Evolutionary conservation across 345 rosid species (phyloP).

Genomic region (Iberis pinnata): DNA sequence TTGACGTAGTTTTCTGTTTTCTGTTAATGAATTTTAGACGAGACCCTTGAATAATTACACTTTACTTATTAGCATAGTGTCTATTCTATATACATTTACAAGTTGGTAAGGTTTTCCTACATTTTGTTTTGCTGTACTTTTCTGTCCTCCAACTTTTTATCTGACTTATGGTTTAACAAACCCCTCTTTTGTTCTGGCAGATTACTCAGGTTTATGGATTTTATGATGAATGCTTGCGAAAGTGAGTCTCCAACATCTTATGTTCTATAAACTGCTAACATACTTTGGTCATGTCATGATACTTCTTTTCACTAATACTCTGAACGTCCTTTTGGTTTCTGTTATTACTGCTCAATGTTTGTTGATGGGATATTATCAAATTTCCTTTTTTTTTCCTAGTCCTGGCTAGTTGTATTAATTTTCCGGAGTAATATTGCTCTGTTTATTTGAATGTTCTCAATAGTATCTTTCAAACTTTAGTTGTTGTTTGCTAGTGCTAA

Average conservation of each 20-base stretch:
- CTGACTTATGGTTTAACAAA: constrained; percentile 28
- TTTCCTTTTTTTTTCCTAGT: not conserved
- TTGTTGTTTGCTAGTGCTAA: not conserved
- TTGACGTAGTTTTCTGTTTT: not conserved
- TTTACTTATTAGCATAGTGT: not conserved
- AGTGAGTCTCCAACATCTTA: constrained; percentile 45
- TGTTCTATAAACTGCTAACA: constrained; percentile 4
- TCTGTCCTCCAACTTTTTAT: not conserved
- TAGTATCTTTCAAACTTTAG: not conserved
- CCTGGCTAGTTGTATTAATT: constrained; percentile 2
- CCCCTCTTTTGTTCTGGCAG: constrained; percentile 36
- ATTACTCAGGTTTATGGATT: constrained; percentile 86
- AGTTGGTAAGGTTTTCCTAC: not conserved
- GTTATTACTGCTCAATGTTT: constrained; percentile 5
- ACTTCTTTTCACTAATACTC: not conserved
- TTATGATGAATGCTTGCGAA: constrained; percentile 36
- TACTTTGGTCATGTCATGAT: not conserved
- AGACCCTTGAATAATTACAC: not conserved
- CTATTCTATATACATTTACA: not conserved
- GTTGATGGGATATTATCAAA: not conserved
- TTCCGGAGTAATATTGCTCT: not conserved
- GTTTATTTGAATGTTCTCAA: not conserved
- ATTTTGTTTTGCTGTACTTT: not conserved
- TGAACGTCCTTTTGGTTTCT: not conserved
- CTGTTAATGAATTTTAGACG: no score